Evolutionary conservation across 176 grass and related monocot species (phyloP).

Genomic region (Tillandsia fasciculata): DNA sequence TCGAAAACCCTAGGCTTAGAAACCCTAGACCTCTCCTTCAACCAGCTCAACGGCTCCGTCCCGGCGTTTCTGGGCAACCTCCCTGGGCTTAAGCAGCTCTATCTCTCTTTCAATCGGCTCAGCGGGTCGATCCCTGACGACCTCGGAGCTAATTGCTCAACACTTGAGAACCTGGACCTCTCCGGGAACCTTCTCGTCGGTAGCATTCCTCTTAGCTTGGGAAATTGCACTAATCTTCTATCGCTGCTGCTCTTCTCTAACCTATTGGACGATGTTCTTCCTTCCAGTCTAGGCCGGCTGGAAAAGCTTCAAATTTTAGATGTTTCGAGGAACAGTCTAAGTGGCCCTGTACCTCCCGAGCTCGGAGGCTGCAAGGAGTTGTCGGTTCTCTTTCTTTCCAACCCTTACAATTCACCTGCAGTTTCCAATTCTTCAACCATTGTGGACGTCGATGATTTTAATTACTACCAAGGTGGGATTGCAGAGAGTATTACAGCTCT

Average conservation of each 20-base stretch:
- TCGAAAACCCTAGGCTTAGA: constrained; percentile 33
- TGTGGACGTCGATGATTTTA: constrained; percentile 57
- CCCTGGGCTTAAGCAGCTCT: constrained; percentile 34
- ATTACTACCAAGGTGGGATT: constrained; percentile 81
- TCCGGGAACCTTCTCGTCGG: constrained; percentile 66
- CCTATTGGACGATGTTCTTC: constrained; percentile 62
- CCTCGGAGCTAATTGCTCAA: constrained; percentile 43
- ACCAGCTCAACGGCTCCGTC: constrained; percentile 67
- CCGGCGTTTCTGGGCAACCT: constrained; percentile 34
- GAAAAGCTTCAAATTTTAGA: constrained; percentile 57
- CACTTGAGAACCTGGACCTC: constrained; percentile 55
- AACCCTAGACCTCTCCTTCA: constrained; percentile 71
- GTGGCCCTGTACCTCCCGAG: constrained; percentile 56
- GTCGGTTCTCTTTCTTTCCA: constrained; percentile 64
- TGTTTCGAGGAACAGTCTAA: constrained; percentile 75
- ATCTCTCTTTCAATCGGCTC: constrained; percentile 61
- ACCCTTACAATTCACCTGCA: constrained; percentile 28
- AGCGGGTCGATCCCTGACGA: constrained; percentile 62
- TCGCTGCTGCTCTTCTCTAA: constrained; percentile 57
- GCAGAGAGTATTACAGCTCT: constrained; percentile 32
- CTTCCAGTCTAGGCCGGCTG: constrained; percentile 55
- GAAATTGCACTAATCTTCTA: constrained; percentile 50
- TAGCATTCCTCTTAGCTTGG: constrained; percentile 58
- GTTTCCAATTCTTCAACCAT: constrained; percentile 22
- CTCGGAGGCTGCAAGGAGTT: constrained; percentile 62